Evolutionary conservation across 495 filamentous ascomycete genomes (phyloP), one percentile per base, ranked within the genome.

Genomic region (Daldinia concentrica): DNA sequence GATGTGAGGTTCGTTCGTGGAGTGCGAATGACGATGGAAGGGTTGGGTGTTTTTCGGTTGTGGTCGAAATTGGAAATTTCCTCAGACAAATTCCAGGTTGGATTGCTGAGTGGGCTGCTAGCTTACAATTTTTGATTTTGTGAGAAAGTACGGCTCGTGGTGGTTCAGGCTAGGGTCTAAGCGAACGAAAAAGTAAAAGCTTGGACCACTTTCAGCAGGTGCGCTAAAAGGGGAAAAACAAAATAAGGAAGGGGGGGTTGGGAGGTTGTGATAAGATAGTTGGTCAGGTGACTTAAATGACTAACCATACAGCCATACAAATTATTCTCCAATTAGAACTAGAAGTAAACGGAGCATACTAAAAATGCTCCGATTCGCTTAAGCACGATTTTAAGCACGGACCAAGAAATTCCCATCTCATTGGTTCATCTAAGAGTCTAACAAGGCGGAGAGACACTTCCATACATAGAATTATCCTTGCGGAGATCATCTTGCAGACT

Each of bases 1-100:
- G 24, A 48, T 52, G 52, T 72, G 75, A 65, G 51, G 73, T 62
- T 79, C 74, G 76, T 74, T 79, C 78, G 76, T 81, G 78, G 73
- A 82, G 81, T 76, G 77, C 64, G 24, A 62, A 68, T 61, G 66
- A 62, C 50, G 72, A 66, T 70, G 19, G 75, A 60, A 68, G 61
- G 63, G 68, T 56, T 58, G 41, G 17, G 54, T 68, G 61, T 61
- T 48, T 48, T 63, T 32, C 37, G 71, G 54, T 63, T 62, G 66
- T 73, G 36, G 64, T 64, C 43, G 19, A 48, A 48, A 48, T 48
- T 48, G 29, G 32, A 66, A 58, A 67, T 61, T 73, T 68, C 64
- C 54, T 63, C 54, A 63, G 48, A 60, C 54, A 66, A 69, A 73
- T 59, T 69, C 51, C 19, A 60, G 58, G 29, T 61, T 56, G 26